Evolutionary conservation across 2,329 filamentous ascomycete genomes (phyloP).

Genomic region (Ophiosphaerella herpotricha): DNA sequence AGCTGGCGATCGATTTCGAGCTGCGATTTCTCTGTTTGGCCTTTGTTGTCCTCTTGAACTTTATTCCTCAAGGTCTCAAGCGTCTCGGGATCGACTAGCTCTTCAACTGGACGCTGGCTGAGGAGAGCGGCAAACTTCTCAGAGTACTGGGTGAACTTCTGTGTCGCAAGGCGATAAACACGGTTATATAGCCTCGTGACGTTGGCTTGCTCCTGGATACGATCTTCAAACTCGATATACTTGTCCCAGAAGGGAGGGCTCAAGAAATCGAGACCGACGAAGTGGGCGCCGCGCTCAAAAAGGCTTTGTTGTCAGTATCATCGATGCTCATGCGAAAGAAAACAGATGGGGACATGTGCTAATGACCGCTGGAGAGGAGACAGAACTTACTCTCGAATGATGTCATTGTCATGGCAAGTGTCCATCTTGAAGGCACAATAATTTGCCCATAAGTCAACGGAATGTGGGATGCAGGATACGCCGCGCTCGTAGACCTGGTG

Average conservation of each 20-base stretch:
- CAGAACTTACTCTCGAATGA: slow-evolving; percentile 98
- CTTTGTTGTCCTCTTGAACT: slow-evolving; percentile 65
- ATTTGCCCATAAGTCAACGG: slow-evolving; percentile 95
- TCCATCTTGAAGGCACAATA: slow-evolving; percentile 99
- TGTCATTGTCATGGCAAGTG: slow-evolving; percentile 89
- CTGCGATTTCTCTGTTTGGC: slow-evolving; percentile 65
- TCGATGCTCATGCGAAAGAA: not conserved
- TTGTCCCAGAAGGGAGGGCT: slow-evolving; percentile 99
- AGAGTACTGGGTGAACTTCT: slow-evolving; percentile 94
- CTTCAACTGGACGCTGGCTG: slow-evolving; percentile 72
- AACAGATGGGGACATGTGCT: not conserved
- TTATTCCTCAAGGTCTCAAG: slow-evolving; percentile 73
- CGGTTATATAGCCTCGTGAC: slow-evolving; percentile 84
- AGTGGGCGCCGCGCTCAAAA: slow-evolving; percentile 85
- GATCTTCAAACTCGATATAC: slow-evolving; percentile 95
- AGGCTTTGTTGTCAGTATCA: slow-evolving; percentile 62
- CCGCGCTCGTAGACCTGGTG: slow-evolving; percentile 89
- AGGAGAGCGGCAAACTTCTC: slow-evolving; percentile 79
- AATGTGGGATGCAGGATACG: slow-evolving; percentile 88
- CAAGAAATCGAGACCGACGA: slow-evolving; percentile 89
- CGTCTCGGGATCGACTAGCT: slow-evolving; percentile 71
- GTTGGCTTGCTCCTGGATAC: slow-evolving; percentile 60
- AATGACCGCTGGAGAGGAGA: slow-evolving; percentile 7
- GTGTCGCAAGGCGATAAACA: slow-evolving; percentile 87
- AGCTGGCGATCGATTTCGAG: slow-evolving; percentile 83